Evolutionary conservation across 2,329 filamentous ascomycete species (phyloP).

Genomic region (Colletotrichum tanaceti): DNA sequence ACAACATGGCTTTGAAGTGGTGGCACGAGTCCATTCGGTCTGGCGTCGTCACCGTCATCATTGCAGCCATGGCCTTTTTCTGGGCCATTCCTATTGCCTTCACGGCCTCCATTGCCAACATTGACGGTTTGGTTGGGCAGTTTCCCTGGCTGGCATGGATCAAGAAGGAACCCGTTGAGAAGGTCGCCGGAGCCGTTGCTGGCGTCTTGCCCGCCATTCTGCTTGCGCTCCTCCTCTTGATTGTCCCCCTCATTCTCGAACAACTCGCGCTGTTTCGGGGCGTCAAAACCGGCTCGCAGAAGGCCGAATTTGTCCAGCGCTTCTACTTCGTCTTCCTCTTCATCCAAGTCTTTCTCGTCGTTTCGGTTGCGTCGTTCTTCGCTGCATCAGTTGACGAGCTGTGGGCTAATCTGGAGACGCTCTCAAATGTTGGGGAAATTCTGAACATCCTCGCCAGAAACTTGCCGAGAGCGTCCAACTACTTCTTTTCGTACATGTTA

Average conservation of each 20-base stretch:
- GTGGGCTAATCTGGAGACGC: conserved; percentile 59
- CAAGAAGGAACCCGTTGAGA: conserved; percentile 68
- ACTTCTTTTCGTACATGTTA: conserved; percentile 99
- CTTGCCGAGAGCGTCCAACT: conserved; percentile 88
- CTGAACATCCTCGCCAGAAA: conserved; percentile 80
- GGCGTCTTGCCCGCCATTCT: conserved; percentile 87
- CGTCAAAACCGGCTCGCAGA: conserved; percentile 82
- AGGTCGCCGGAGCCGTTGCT: conserved; percentile 73
- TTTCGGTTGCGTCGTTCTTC: conserved; percentile 84
- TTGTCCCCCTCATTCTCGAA: conserved; percentile 83
- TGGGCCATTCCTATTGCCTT: conserved; percentile 94
- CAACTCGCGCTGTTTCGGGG: conserved; percentile 80
- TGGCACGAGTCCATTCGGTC: conserved; percentile 87
- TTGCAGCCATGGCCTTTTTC: conserved; percentile 81
- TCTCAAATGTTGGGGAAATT: conserved; percentile 71
- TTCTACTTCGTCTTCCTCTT: conserved; percentile 97
- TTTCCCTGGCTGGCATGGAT: conserved; percentile 80
- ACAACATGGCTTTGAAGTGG: conserved; percentile 96
- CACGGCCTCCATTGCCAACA: conserved; percentile 83
- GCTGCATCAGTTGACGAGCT: conserved; percentile 72
- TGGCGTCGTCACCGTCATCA: conserved; percentile 71
- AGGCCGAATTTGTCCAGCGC: conserved; percentile 84
- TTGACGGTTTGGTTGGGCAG: conserved; percentile 74
- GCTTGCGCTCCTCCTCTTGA: conserved; percentile 79
- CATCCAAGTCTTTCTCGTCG: conserved; percentile 92